These are phyloP conservation scores for Naganishia onofrii DNA, from an alignment of 768 basidiomycete species.

Conservation along the genomic window DNA sequence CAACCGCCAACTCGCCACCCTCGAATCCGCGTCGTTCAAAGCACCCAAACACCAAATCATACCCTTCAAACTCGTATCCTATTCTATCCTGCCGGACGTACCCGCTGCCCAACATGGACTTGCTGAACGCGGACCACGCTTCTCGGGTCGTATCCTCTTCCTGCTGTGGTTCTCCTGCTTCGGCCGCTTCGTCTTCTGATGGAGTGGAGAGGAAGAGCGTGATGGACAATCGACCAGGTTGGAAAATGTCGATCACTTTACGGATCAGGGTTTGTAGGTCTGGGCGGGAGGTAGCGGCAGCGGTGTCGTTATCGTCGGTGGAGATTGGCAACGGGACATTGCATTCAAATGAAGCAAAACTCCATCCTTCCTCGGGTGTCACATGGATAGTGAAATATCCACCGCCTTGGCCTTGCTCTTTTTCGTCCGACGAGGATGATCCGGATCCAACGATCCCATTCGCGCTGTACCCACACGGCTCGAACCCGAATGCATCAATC, in stretches of 20 bases:
- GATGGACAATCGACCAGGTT: constrained; percentile 76
- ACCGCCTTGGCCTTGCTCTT: constrained; percentile 58
- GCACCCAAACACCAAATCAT: constrained; percentile 51
- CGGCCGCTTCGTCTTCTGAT: constrained; percentile 26
- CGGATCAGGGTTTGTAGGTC: constrained; percentile 76
- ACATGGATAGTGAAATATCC: constrained; percentile 99
- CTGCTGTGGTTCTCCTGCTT: constrained; percentile 56
- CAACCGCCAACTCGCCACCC: constrained; percentile 28
- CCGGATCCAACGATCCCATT: constrained; percentile 75
- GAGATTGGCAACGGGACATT: constrained; percentile 68
- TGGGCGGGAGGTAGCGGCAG: constrained; percentile 54
- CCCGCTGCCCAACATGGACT: constrained; percentile 45
- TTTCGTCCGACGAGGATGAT: constrained; percentile 58
- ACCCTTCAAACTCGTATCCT: constrained; percentile 90
- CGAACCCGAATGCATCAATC: constrained; percentile 88
- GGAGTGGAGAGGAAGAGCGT: constrained; percentile 75
- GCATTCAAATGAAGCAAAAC: constrained; percentile 97
- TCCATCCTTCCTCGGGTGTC: constrained; percentile 96
- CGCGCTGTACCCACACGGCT: constrained; percentile 92
- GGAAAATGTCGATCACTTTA: constrained; percentile 88
- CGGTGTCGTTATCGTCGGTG: constrained; percentile 30
- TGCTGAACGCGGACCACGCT: constrained; percentile 59
- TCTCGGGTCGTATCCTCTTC: constrained; percentile 71
- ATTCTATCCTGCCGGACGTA: constrained; percentile 93
- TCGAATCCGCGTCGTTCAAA: constrained; percentile 48